These are phyloP conservation scores for Gardenia jasminoides DNA, from an alignment of 257 asterid species.

Conservation along the genomic window DNA sequence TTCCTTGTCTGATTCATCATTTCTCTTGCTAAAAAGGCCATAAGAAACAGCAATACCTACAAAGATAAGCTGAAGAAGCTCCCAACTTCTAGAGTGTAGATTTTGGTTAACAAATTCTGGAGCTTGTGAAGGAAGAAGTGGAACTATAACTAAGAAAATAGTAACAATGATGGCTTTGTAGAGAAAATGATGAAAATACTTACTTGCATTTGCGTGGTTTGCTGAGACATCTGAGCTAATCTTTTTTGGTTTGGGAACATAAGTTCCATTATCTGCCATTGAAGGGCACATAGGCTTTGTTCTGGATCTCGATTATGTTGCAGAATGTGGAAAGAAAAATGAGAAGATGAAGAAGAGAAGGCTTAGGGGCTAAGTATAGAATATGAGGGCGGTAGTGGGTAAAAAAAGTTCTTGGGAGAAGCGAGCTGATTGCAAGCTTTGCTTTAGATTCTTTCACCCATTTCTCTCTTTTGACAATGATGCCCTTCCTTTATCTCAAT, in stretches of 20 bases:
- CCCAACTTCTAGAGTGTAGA: slow-evolving; percentile 70
- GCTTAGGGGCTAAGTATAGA: slow-evolving; percentile 43
- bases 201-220: slow-evolving; percentile 46
- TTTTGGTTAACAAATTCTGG: slow-evolving; percentile 71
- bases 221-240: slow-evolving; percentile 15
- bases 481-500: slow-evolving; percentile 28
- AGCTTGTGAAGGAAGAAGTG: slow-evolving; percentile 62
- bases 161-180: slow-evolving; percentile 57
- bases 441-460: slow-evolving; percentile 30
- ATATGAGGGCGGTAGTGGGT: slow-evolving; percentile 32
- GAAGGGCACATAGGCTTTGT: slow-evolving; percentile 27
- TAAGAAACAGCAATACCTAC: slow-evolving; percentile 96
- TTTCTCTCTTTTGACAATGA: slow-evolving; percentile 31
- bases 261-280: slow-evolving; percentile 54
- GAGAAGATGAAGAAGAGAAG: slow-evolving; percentile 37
- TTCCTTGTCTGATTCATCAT: slow-evolving; percentile 58
- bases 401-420: slow-evolving; percentile 52
- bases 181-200: slow-evolving; percentile 43
- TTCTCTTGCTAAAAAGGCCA: slow-evolving; percentile 80
- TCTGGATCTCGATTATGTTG: slow-evolving; percentile 23
- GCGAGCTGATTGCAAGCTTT: slow-evolving; percentile 47
- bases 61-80: slow-evolving; percentile 78
- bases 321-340: slow-evolving; percentile 20
- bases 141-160: slow-evolving; percentile 51
- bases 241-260: slow-evolving; percentile 32